Base-by-base conservation (phyloP, 2,329 filamentous ascomycete genomes). In the Drechmeria coniospora region DNA sequence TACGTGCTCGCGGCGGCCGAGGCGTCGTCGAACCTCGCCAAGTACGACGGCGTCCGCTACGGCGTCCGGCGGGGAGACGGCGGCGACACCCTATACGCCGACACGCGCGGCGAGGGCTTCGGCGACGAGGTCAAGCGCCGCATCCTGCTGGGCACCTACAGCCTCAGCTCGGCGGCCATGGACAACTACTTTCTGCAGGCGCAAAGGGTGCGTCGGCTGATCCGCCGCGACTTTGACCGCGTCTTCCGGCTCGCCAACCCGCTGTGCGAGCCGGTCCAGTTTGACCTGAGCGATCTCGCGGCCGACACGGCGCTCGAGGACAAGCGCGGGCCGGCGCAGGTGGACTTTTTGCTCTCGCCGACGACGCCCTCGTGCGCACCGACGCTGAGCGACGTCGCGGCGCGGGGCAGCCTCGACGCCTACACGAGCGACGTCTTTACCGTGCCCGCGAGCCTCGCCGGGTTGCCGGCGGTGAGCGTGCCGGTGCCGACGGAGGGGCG, bases 111-210 rank as follows among this genome's bases (percentile, higher is more conserved):
- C 10, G 52, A 61, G 19, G 75, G 76, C 0, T 84, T 98, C 38
- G 90, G 90, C 6, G 59, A 68, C 6, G 90, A 98, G 53, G 87
- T 94, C 8, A 74, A 78, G 45, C 68, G 83, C 29, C 74, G 90
- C 21, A 92, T 98, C 32, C 56, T 98, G 7, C 68, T 98, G 0
- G 90, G 90, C 11, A 77, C 84, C 0, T 95, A 93, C 48, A 86
- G 77, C 22, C 65, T 98, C 28, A 92, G 82, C 52, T 86, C 87
- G 1, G 73, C 79, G 35, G 84, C 84, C 8, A 90, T 92, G 45
- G 79, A 93, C 50, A 98, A 95, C 49, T 94, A 95, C 53, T 98
- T 98, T 45, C 70, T 93, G 36, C 79, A 93, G 49, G 90, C 90
- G 25, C 90, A 98, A 54, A 78, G 77, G 38, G 72, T 94, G 21